These are phyloP conservation scores for Ascochyta clinopodiicola DNA, from an alignment of 2,329 filamentous ascomycete genomes.

Conservation along the genomic window DNA sequence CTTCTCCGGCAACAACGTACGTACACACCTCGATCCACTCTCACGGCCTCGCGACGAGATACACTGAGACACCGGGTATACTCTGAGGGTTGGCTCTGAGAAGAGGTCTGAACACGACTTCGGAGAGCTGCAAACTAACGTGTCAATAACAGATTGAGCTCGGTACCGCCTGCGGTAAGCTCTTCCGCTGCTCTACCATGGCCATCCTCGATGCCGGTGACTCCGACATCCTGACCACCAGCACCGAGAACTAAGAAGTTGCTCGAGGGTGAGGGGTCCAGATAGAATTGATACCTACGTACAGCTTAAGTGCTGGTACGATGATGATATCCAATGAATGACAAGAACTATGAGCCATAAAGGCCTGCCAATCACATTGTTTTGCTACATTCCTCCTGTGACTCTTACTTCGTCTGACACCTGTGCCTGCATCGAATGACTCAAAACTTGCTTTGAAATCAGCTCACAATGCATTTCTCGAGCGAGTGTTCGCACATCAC, in stretches of 20 bases:
- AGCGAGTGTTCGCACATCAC: not conserved
- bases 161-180: constrained; percentile 97
- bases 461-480: not conserved
- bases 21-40: constrained; percentile 55
- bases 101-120: constrained; percentile 85
- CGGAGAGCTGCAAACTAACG: constrained; percentile 81
- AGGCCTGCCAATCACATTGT: constrained; percentile 7
- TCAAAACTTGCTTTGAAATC: constrained; percentile 11
- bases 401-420: not conserved
- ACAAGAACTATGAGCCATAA: constrained; percentile 31
- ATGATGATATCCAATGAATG: constrained; percentile 40
- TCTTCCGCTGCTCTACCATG: constrained; percentile 98
- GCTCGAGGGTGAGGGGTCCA: constrained; percentile 14
- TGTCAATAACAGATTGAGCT: constrained; percentile 82
- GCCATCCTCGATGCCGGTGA: constrained; percentile 91
- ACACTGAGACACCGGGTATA: constrained; percentile 30
- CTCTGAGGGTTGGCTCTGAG: constrained; percentile 73
- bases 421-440: not conserved
- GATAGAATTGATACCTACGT: constrained; percentile 36
- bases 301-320: constrained; percentile 25
- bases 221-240: constrained; percentile 92
- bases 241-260: constrained; percentile 52
- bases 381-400: constrained; percentile 13
- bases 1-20: constrained; percentile 98
- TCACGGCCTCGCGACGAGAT: constrained; percentile 50